Conservation (phyloP, 257 asterid species). For the Phtheirospermum japonicum region DNA sequence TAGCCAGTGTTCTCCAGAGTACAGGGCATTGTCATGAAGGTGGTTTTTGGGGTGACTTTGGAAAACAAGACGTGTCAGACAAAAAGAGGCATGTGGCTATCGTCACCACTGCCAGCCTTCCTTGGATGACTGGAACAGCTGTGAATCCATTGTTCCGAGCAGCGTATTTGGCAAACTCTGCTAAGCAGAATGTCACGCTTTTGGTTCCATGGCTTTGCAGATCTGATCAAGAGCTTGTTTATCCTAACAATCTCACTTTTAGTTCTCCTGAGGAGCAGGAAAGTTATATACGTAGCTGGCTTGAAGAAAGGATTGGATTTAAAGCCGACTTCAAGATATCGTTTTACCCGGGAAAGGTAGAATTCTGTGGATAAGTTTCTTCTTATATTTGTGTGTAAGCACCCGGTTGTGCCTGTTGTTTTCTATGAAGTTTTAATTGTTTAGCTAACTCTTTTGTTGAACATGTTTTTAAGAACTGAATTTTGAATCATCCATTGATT, state of each 20-base stretch:
- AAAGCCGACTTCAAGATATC: conserved; percentile 86
- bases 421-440: background rate
- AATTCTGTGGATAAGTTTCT: conserved; percentile 12
- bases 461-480: conserved; percentile 4
- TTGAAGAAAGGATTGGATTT: conserved; percentile 94
- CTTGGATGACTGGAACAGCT: conserved; percentile 99
- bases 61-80: conserved; percentile 48
- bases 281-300: conserved; percentile 84
- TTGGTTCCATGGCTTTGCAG: conserved; percentile 98
- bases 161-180: conserved; percentile 84
- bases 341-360: conserved; percentile 98
- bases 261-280: conserved; percentile 96
- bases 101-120: conserved; percentile 98
- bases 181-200: conserved; percentile 81
- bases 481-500: conserved; percentile 17
- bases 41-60: conserved; percentile 71
- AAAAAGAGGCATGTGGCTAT: conserved; percentile 92
- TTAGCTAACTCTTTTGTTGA: background rate
- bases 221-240: conserved; percentile 94
- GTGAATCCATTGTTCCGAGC: conserved; percentile 98
- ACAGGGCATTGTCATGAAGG: conserved; percentile 94
- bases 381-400: conserved; percentile 2
- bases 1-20: conserved; percentile 90
- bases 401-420: conserved; percentile 6
- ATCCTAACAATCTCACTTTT: conserved; percentile 80